phyloP scores from a whole-genome alignment of 179 eudicot species.

The Silene noctiflora region DNA sequence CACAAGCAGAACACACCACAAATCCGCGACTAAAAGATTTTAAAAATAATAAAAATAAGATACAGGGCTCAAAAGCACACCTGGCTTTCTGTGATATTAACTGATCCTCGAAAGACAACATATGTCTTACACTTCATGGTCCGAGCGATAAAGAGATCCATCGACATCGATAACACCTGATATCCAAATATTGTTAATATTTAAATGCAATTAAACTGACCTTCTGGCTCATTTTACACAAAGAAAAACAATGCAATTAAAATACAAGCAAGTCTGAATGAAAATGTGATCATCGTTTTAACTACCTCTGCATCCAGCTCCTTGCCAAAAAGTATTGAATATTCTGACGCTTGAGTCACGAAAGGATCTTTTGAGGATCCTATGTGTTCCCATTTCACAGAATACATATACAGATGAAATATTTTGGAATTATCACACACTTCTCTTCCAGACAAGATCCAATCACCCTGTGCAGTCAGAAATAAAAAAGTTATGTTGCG shows the following conservation, averaged over 20 bases:
- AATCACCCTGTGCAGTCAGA: slow-evolving; percentile 69
- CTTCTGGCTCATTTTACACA: not conserved
- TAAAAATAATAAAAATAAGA: not conserved
- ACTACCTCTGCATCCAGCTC: slow-evolving; percentile 99
- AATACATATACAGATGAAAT: slow-evolving; percentile 71
- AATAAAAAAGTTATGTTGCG: slow-evolving; percentile 10
- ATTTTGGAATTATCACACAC: slow-evolving; percentile 42
- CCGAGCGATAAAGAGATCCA: slow-evolving; percentile 98
- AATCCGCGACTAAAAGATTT: not conserved
- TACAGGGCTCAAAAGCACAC: slow-evolving; percentile 25
- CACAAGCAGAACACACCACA: not conserved
- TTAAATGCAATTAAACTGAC: not conserved
- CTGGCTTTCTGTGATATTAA: slow-evolving; percentile 75
- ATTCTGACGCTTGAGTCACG: slow-evolving; percentile 76
- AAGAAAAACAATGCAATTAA: slow-evolving; percentile 2
- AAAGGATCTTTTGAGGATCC: slow-evolving; percentile 85
- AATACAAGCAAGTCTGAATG: slow-evolving; percentile 14
- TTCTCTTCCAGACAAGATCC: slow-evolving; percentile 84
- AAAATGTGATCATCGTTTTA: not conserved
- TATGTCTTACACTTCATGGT: slow-evolving; percentile 82
- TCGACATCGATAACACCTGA: slow-evolving; percentile 96
- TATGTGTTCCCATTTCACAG: slow-evolving; percentile 61
- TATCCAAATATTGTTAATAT: not conserved
- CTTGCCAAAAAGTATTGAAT: slow-evolving; percentile 83
- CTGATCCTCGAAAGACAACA: slow-evolving; percentile 64